These are phyloP conservation scores for Solanum pennellii DNA, from an alignment of 257 asterid genomes.

Conservation along the genomic window DNA sequence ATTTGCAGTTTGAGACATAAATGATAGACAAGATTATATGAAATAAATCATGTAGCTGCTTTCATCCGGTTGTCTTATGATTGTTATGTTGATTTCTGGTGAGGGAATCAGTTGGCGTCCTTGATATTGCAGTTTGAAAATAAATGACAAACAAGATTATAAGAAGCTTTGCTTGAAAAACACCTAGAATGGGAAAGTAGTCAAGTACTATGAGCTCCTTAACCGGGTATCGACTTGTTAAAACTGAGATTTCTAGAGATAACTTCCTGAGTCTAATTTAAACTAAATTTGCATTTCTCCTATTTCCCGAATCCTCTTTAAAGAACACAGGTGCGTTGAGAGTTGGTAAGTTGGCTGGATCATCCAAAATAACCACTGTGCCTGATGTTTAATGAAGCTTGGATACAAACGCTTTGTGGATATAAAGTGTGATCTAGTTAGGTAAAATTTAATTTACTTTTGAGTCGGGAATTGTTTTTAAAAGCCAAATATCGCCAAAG, in stretches of 20 bases:
- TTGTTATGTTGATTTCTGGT: background rate
- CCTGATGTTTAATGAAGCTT: background rate
- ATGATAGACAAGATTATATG: conserved; percentile 30
- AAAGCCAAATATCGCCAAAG: background rate
- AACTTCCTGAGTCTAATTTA: background rate
- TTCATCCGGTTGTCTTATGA: background rate
- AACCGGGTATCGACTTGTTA: background rate
- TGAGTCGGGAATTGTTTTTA: background rate
- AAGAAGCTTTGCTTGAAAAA: conserved; percentile 18
- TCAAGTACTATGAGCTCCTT: background rate
- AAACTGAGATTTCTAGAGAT: background rate
- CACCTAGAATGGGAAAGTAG: background rate
- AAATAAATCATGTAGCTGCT: background rate
- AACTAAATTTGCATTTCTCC: background rate
- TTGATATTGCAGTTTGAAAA: background rate
- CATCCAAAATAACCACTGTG: background rate
- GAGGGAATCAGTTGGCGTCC: background rate
- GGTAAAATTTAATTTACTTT: background rate
- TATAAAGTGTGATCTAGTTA: background rate
- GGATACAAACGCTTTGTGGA: background rate
- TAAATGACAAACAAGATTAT: conserved; percentile 25
- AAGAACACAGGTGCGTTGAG: background rate
- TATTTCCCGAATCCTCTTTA: background rate
- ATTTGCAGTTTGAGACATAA: background rate
- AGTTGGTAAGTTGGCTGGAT: background rate